Evolutionary conservation across 1,139 yeast genomes (phyloP), one percentile per base, ranked within the genome.

Genomic region (Hanseniaspora uvarum): DNA sequence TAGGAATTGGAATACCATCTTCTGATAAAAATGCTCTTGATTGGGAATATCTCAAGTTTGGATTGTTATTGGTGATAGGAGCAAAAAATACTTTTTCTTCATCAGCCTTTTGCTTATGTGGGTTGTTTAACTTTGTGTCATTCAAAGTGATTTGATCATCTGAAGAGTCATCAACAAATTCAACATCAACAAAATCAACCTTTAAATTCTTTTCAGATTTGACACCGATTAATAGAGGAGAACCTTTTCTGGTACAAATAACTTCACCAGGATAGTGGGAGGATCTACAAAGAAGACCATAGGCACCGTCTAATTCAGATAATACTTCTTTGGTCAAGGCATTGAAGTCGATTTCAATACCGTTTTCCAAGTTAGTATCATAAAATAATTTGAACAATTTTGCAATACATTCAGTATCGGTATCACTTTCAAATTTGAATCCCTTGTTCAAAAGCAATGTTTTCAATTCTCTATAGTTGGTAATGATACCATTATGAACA

Each of bases 361-460:
- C 84, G 61, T 79, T 79, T 60, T 79, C 76, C 60, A 77, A 64
- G 72, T 86, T 85, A 57, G 86, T 75, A 68, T 88, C 95, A 70
- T 86, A 94, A 61, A 89, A 76, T 70, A 86, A 95, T 72, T 87
- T 86, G 74, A 86, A 87, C 64, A 94, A 78, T 72, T 87, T 89
- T 62, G 98, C 99, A 68, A 94, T 92, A 70, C 94, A 86, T 71
- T 94, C 99, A 38, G 98, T 86, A 73, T 94, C 99, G 52, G 99
- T 94, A 62, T 92, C 98, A 58, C 94, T 81, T 69, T 83, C 94
- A 68, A 94, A 94, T 56, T 70, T 70, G 69, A 76, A 83, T 52
- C 97, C 97, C 71, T 88, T 87, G 58, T 83, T 73, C 54, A 73
- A 67, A 63, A 94, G 78, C 67, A 92, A 79, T 53, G 92, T 85